Conservation (phyloP, 352 stramenopile species). For the Phytopythium sindhum region DNA sequence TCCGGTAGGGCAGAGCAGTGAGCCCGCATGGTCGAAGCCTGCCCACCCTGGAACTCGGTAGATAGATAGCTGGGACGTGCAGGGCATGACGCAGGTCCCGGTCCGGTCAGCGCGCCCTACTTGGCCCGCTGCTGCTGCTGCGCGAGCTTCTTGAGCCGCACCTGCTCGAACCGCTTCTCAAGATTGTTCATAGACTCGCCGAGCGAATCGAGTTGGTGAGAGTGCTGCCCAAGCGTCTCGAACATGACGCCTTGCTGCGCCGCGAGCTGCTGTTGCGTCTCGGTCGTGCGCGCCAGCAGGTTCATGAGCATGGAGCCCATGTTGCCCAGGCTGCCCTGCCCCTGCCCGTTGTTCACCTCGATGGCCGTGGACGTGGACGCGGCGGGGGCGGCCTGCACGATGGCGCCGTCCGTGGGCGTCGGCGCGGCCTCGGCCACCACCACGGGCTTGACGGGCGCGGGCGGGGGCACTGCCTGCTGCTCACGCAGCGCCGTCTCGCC, state of each 20-base stretch:
- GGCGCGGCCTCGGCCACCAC: constrained; percentile 10
- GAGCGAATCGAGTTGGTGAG: constrained; percentile 72
- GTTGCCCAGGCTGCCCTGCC: constrained; percentile 62
- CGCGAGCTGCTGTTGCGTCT: constrained; percentile 84
- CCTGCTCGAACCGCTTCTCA: constrained; percentile 75
- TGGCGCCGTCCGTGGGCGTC: constrained; percentile 20
- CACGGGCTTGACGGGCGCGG: constrained; percentile 26
- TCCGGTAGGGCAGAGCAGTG: too few relatives aligned
- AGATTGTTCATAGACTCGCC: constrained; percentile 71
- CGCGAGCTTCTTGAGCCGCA: constrained; percentile 63
- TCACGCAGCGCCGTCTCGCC: constrained; percentile 57
- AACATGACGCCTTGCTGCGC: constrained; percentile 87
- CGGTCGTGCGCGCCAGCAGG: constrained; percentile 72
- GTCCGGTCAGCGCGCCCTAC: not conserved
- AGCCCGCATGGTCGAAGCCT: too few relatives aligned
- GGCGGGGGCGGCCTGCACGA: constrained; percentile 24
- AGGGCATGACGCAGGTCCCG: too few relatives aligned
- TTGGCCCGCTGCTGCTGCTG: constrained; percentile 8
- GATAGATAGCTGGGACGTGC: constrained; percentile 4
- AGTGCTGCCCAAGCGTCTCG: constrained; percentile 81
- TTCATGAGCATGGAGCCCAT: constrained; percentile 90
- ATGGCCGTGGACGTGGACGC: constrained; percentile 53
- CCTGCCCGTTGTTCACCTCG: constrained; percentile 56
- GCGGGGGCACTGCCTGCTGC: constrained; percentile 26
- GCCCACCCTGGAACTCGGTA: not conserved